Evolutionary conservation across 352 stramenopile species (phyloP).

Genomic region (Globisporangium camurandrum): DNA sequence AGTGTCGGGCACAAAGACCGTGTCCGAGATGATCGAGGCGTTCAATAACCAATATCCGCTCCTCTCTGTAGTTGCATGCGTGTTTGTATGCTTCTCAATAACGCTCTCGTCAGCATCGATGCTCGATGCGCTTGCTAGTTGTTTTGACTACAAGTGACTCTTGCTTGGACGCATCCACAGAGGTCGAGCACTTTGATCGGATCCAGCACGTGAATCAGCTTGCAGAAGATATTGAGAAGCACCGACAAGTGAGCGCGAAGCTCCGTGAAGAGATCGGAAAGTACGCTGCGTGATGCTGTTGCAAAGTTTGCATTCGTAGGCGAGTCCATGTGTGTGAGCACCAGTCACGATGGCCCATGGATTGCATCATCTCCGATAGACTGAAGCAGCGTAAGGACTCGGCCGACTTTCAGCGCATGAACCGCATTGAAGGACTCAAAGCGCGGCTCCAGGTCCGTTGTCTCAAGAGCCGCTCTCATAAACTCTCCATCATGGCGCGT

Average conservation of each 20-base stretch:
- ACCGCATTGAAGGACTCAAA: slow-evolving; percentile 66
- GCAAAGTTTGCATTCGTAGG: no score
- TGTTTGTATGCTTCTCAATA: slow-evolving; percentile 7
- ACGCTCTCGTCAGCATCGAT: no score
- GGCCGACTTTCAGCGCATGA: slow-evolving; percentile 68
- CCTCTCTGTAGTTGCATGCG: neutral
- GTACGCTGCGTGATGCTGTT: slow-evolving; percentile 40
- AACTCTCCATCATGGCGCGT: no score
- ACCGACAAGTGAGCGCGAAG: slow-evolving; percentile 56
- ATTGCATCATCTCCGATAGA: slow-evolving; percentile 14
- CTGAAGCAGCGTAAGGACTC: slow-evolving; percentile 80
- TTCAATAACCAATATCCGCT: slow-evolving; percentile 78
- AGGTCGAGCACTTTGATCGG: slow-evolving; percentile 73
- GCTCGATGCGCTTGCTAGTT: neutral
- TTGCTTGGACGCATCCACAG: slow-evolving; percentile 17
- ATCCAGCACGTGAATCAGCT: slow-evolving; percentile 81
- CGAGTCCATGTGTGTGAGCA: neutral
- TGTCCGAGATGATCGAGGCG: slow-evolving; percentile 77
- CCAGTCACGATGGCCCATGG: neutral
- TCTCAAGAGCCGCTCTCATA: no score
- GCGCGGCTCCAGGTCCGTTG: slow-evolving; percentile 37
- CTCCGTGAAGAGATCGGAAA: slow-evolving; percentile 75
- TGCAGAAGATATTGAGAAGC: slow-evolving; percentile 74
- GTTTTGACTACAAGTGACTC: slow-evolving; percentile 11
- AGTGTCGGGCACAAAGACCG: slow-evolving; percentile 65